Evolutionary conservation across 208 protist species (phyloP).

Genomic region (Wallacemonas rigidus): DNA sequence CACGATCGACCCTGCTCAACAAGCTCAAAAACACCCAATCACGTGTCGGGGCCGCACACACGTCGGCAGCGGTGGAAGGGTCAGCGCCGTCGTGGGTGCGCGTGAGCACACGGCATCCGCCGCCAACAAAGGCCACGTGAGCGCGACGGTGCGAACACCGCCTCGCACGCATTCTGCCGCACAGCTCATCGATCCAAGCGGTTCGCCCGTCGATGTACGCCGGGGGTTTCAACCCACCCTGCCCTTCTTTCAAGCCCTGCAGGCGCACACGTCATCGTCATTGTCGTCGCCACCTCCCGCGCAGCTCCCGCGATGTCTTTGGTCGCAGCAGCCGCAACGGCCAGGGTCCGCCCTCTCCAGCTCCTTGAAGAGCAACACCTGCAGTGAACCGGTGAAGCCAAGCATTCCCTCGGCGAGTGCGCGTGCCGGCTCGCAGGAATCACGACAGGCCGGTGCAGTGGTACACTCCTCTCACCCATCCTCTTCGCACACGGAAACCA

Average conservation of each 20-base stretch:
- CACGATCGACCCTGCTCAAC: too few species aligned
- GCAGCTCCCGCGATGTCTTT: not conserved
- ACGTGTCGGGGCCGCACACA: too few species aligned
- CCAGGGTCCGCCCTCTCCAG: not conserved
- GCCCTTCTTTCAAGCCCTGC: not conserved
- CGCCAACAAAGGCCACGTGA: too few species aligned
- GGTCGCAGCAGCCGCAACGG: not conserved
- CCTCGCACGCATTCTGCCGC: not conserved
- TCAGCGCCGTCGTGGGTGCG: too few species aligned
- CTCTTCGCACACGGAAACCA: too few species aligned
- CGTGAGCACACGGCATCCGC: too few species aligned
- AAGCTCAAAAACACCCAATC: too few species aligned
- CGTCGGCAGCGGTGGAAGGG: too few species aligned
- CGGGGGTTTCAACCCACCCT: constrained; percentile 5
- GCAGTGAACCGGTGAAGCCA: not conserved
- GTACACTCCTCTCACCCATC: too few species aligned
- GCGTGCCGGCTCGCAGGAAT: not conserved
- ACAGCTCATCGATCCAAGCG: constrained; percentile 3
- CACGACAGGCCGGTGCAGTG: too few species aligned
- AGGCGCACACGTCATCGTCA: not conserved
- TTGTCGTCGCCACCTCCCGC: not conserved
- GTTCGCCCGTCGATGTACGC: not conserved
- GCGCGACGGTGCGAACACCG: not conserved
- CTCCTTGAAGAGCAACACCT: not conserved
- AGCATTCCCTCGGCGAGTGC: not conserved